Conservation (phyloP, 306 rosid genomes). For the Sechiopsis laciniata region DNA sequence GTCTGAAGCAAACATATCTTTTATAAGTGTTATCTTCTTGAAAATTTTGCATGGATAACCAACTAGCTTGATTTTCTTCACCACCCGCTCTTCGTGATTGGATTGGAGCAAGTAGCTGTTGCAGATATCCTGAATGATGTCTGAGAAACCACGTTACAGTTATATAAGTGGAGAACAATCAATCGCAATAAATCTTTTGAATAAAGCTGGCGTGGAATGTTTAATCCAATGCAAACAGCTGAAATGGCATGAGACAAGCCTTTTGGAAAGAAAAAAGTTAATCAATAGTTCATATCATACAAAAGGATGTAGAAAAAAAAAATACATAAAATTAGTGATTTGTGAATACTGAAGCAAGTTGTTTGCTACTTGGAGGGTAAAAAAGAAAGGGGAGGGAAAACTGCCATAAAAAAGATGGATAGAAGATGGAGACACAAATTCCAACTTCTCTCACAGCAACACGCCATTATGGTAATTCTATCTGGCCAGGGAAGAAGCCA, state of each 20-base stretch:
- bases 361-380: neutral
- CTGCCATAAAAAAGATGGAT: neutral
- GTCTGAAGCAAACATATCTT: constrained; percentile 87
- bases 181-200: neutral
- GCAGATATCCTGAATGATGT: constrained; percentile 81
- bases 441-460: too few relatives aligned
- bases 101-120: constrained; percentile 78
- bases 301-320: neutral
- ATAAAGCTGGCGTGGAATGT: neutral
- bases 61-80: constrained; percentile 88
- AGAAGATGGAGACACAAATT: too few relatives aligned
- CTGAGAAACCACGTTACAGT: constrained; percentile 41
- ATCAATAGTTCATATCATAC: neutral
- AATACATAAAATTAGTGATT: neutral
- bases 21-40: constrained; percentile 86
- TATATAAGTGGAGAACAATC: constrained; percentile 15
- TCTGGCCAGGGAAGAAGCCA: too few relatives aligned
- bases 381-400: neutral
- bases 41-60: constrained; percentile 89
- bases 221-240: neutral
- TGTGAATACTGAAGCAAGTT: neutral
- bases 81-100: constrained; percentile 64
- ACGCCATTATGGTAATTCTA: too few relatives aligned
- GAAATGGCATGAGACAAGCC: neutral
- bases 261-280: neutral